Evolutionary conservation across 805 yeast genomes (phyloP).

Genomic region (Ogataea neopini): DNA sequence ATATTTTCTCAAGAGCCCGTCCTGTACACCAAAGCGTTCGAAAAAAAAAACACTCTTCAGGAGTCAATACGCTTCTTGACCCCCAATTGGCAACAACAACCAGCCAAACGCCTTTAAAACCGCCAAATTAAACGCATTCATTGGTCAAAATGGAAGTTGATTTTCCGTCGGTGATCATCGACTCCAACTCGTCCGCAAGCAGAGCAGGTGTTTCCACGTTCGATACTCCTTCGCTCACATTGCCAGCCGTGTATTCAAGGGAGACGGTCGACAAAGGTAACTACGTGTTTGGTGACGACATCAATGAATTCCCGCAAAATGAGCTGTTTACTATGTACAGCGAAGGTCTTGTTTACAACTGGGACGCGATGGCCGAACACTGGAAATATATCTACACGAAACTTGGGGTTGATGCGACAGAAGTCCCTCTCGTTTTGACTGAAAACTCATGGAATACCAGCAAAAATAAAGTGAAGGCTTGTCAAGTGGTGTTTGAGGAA

Average conservation of each 20-base stretch:
- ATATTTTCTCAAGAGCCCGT: too few relatives aligned
- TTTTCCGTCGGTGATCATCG: slow-evolving; percentile 67
- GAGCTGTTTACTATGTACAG: slow-evolving; percentile 62
- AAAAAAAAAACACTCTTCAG: slow-evolving; percentile 1
- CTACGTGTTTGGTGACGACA: slow-evolving; percentile 39
- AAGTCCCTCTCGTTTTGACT: slow-evolving; percentile 62
- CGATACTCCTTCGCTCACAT: slow-evolving; percentile 59
- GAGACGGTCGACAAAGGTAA: slow-evolving; percentile 29
- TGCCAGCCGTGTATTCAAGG: slow-evolving; percentile 57
- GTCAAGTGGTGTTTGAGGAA: slow-evolving; percentile 74
- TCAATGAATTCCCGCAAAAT: slow-evolving; percentile 44
- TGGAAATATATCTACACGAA: slow-evolving; percentile 66
- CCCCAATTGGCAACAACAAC: not conserved
- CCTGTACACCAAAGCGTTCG: not conserved
- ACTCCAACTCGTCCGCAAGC: slow-evolving; percentile 63
- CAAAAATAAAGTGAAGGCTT: slow-evolving; percentile 54
- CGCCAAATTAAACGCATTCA: not conserved
- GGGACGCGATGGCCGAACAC: slow-evolving; percentile 65
- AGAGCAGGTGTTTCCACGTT: slow-evolving; percentile 71
- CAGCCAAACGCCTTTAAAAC: not conserved
- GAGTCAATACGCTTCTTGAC: not conserved
- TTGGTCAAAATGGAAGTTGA: slow-evolving; percentile 32
- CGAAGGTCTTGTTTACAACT: slow-evolving; percentile 67
- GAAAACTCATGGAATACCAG: slow-evolving; percentile 66
- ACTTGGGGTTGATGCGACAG: slow-evolving; percentile 53